A percentile compares a stretch with the other conserved stretches of the same genome.
phyloP scores from a whole-genome alignment of 176 grass and related monocot species.

The Oryza glumipatula region DNA sequence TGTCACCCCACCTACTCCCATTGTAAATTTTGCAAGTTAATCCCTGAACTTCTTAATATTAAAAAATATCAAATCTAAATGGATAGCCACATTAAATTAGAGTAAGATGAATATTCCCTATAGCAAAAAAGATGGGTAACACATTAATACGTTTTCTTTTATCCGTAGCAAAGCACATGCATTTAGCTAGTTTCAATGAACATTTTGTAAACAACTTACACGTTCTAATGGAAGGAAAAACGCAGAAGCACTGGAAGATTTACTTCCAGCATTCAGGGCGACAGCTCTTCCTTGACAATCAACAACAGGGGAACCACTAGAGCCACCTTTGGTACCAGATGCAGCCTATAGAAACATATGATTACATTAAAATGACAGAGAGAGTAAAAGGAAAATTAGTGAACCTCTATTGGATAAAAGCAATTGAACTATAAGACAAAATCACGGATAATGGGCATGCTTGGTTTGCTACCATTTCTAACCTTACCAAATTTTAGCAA shows the following conservation, averaged over 20 bases:
- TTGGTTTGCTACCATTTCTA: background rate
- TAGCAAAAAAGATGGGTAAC: too few relatives aligned
- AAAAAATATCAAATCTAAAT: too few relatives aligned
- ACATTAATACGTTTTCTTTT: too few relatives aligned
- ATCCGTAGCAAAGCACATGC: too few relatives aligned
- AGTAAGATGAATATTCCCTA: too few relatives aligned
- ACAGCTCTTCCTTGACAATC: conserved; percentile 98
- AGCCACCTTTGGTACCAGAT: conserved; percentile 99
- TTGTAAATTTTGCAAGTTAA: too few relatives aligned
- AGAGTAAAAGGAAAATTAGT: conserved; percentile 8
- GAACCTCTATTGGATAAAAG: background rate
- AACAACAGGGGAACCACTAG: conserved; percentile 97
- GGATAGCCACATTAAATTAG: too few relatives aligned
- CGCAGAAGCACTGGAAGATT: conserved; percentile 97
- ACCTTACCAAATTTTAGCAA: background rate
- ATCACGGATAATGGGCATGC: background rate
- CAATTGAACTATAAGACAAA: conserved; percentile 16
- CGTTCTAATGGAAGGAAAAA: conserved; percentile 97
- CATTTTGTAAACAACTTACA: conserved; percentile 54
- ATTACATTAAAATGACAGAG: conserved; percentile 1
- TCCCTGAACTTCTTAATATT: too few relatives aligned
- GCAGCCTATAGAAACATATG: conserved; percentile 73
- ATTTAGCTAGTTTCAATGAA: background rate
- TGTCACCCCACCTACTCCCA: too few relatives aligned
- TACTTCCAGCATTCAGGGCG: conserved; percentile 98